Evolutionary conservation across 2,329 filamentous ascomycete genomes (phyloP), one percentile per base, ranked within the genome.

Genomic region (Penicillium thymicola): DNA sequence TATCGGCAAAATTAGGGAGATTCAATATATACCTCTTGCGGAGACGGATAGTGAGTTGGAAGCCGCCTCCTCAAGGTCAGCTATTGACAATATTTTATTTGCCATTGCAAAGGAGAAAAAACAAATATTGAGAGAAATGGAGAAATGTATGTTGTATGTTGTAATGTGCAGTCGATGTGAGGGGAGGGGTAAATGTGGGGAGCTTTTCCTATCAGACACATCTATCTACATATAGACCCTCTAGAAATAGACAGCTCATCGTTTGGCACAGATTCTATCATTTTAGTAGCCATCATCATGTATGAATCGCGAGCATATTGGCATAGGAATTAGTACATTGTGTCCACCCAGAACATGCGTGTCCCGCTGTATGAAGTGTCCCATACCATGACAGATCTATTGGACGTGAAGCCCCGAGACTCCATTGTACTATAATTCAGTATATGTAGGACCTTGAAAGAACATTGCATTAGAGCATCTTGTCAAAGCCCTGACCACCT

Each of bases 61-160:
- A 34, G 59, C 62, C 30, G 55, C 54, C 37, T 41, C 47, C 44
- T 63, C 57, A 25, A 64, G 62, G 27, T 64, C 60, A 36, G 60
- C 51, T 36, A 64, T 59, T 2, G 56, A 63, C 14, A 63, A 28
- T 18, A 64, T 60, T 8, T 61, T 63, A 10, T 57, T 37, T 30
- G 32, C 38, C 61, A 64, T 64, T 46, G 6, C 23, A 21, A 14
- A 14, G 1, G 4, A 41, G 16, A 27, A 1, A 25, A 16, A 28
- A 6, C 6, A 27, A 14, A 8, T 21, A 10, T 16, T 28, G 37
- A 25, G n/a, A 50, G 23, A 25, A 30, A 9, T 42, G n/a, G n/a
- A 50, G 23, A 25, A 21, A 21, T 21, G 21, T 21, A 21, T 21
- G 21, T 21, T 21, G 21, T 21, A 21, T 21, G 21, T 21, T 21